Evolutionary conservation across 1,284 basidiomycete species (phyloP).

Genomic region (Pterulicium gracile): DNA sequence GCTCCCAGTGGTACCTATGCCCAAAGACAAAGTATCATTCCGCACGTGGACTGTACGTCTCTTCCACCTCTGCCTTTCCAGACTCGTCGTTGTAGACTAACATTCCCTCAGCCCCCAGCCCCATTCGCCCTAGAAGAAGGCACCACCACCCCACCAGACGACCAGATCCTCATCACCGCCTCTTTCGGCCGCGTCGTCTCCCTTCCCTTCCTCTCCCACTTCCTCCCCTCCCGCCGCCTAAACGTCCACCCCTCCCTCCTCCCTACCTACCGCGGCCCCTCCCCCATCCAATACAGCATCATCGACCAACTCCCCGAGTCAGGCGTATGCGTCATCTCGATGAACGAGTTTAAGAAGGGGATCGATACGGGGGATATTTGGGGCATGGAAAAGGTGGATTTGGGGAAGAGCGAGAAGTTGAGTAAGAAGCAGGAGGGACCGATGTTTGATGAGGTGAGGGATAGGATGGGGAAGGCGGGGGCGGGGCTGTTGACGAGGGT

Average conservation of each 20-base stretch:
- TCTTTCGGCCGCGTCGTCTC: conserved; percentile 91
- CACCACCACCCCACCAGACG: conserved; percentile 16
- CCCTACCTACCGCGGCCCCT: conserved; percentile 83
- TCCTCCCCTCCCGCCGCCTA: conserved; percentile 53
- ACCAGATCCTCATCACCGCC: conserved; percentile 74
- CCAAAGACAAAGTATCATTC: conserved; percentile 42
- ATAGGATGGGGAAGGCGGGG: conserved; percentile 53
- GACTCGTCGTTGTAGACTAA: conserved; percentile 6
- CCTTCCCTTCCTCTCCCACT: conserved; percentile 50
- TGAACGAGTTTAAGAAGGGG: conserved; percentile 44
- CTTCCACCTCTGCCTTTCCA: conserved; percentile 1
- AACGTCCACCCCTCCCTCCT: conserved; percentile 92
- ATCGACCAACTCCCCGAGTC: conserved; percentile 49
- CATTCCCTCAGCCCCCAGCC: conserved; percentile 28
- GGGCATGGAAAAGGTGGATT: conserved; percentile 28
- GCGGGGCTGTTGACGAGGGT: conserved; percentile 64
- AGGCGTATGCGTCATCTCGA: conserved; percentile 63
- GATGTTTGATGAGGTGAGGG: conserved; percentile 47
- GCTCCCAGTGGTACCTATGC: conserved; percentile 48
- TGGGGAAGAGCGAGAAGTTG: conserved; percentile 41
- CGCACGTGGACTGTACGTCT: conserved; percentile 42
- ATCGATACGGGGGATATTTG: conserved; percentile 58
- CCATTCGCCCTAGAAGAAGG: conserved; percentile 26
- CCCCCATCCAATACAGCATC: conserved; percentile 85
- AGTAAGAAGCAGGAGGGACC: too few relatives aligned